These are phyloP conservation scores for Drechslerella coelobrocha DNA, from an alignment of 2,329 filamentous ascomycete genomes.

Conservation along the genomic window DNA sequence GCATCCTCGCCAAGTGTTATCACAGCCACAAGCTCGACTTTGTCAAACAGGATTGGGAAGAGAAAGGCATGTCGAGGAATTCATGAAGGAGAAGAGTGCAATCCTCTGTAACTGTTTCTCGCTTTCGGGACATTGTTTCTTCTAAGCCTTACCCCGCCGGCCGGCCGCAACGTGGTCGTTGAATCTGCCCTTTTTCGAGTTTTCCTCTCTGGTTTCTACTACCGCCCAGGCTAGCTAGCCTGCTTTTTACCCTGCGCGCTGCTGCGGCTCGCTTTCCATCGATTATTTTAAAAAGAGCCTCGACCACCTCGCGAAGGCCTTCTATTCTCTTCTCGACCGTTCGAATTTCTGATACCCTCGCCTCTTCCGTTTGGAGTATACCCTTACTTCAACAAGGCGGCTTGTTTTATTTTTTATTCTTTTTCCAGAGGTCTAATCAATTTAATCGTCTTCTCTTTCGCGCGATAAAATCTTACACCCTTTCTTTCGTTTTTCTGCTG, in stretches of 20 bases:
- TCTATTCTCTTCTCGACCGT: not conserved
- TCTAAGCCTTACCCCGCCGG: not conserved
- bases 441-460: too few species aligned
- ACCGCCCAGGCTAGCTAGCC: not conserved
- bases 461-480: too few species aligned
- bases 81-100: too few species aligned
- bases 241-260: not conserved
- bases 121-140: too few species aligned
- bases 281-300: not conserved
- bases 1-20: not conserved
- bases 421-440: too few species aligned
- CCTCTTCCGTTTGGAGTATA: not conserved
- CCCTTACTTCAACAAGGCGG: too few species aligned
- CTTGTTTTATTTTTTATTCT: too few species aligned
- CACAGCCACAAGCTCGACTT: not conserved
- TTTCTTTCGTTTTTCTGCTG: too few species aligned
- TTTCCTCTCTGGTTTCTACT: too few species aligned
- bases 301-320: not conserved
- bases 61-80: not conserved
- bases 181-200: too few species aligned
- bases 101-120: too few species aligned
- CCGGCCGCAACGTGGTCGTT: not conserved
- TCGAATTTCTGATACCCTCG: not conserved
- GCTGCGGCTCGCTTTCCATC: too few species aligned
- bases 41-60: not conserved